Evolutionary conservation across 805 yeast species (phyloP), one percentile per base, ranked within the genome.

Genomic region (Ogataea ganodermae): DNA sequence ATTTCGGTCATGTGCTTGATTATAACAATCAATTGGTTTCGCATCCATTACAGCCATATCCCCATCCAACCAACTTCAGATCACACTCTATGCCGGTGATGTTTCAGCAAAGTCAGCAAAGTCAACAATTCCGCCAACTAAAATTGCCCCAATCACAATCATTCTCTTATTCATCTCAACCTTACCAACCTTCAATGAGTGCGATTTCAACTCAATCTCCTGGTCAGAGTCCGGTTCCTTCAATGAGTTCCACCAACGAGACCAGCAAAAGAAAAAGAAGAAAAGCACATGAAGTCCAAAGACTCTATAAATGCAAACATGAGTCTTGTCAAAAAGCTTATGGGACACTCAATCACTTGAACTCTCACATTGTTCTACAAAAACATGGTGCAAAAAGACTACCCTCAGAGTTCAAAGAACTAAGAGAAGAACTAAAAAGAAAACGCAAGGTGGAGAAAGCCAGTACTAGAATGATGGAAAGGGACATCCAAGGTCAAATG

Each of bases 331-430:
- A 68, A 6, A 80, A 80, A 62, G 75, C 78, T 7, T 80, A 80
- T 56, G 85, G 85, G 12, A 80, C 85, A 4, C 67, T 80, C 33
- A 80, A 80, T 58, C 85, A 80, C 58, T 63, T 80, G 28, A 80
- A 80, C 54, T 79, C 83, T 12, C 85, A 80, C 57, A 76, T 80
- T 30, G 56, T 69, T 1, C 68, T 75, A 52, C 83, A 80, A 49
- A 69, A 67, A 13, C 85, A 80, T 58, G 85, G 85, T 8, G 62
- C 67, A 16, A 79, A 78, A 59, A 67, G 84, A 28, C 63, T 66
- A 30, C 83, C 84, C 1, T 75, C 75, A 32, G 84, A 80, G 59
- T 80, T 80, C 59, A 70, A 71, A 54, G 75, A 74, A 49, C 66
- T 79, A 27, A 67, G 84, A 42, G 74, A 68, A 40, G 61, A 67